These are phyloP conservation scores for Tetracladium maxilliforme DNA, from an alignment of 2,329 filamentous ascomycete genomes.

Conservation along the genomic window DNA sequence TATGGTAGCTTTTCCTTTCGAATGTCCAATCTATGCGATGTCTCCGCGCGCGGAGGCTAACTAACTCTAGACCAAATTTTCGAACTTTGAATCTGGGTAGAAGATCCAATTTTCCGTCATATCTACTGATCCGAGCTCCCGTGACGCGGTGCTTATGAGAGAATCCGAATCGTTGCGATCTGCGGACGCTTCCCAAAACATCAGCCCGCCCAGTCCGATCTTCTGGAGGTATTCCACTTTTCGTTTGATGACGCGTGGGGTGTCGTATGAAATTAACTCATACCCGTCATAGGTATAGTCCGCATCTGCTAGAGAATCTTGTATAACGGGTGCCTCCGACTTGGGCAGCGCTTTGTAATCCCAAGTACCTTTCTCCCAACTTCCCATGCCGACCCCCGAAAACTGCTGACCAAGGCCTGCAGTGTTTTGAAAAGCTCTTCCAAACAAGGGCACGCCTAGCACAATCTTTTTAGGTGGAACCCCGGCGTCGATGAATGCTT, in stretches of 20 bases:
- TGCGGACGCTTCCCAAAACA: slow-evolving; percentile 74
- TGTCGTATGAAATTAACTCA: slow-evolving; percentile 62
- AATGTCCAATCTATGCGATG: too few relatives aligned
- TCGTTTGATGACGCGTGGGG: slow-evolving; percentile 40
- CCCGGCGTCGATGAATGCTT: slow-evolving; percentile 45
- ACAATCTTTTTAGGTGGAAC: slow-evolving; percentile 9
- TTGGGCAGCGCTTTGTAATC: slow-evolving; percentile 60
- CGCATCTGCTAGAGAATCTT: slow-evolving; percentile 43
- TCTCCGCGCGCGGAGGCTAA: too few relatives aligned
- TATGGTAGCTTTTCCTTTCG: too few relatives aligned
- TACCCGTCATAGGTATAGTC: slow-evolving; percentile 58
- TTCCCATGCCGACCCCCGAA: slow-evolving; percentile 41
- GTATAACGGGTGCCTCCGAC: slow-evolving; percentile 37
- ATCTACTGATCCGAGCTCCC: slow-evolving; percentile 25
- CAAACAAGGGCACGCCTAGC: slow-evolving; percentile 59
- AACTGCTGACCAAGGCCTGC: slow-evolving; percentile 49
- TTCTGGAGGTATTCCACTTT: slow-evolving; percentile 43
- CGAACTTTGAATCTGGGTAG: slow-evolving; percentile 35
- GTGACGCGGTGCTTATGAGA: slow-evolving; percentile 35
- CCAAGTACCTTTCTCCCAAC: slow-evolving; percentile 58
- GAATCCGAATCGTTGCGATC: slow-evolving; percentile 47
- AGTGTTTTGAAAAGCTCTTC: slow-evolving; percentile 58
- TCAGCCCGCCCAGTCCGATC: slow-evolving; percentile 53
- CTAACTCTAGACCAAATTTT: too few relatives aligned
- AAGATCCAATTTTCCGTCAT: slow-evolving; percentile 29